Evolutionary conservation across 2,329 filamentous ascomycete genomes (phyloP), one percentile per base, ranked within the genome.

Genomic region (Fusarium piperis): DNA sequence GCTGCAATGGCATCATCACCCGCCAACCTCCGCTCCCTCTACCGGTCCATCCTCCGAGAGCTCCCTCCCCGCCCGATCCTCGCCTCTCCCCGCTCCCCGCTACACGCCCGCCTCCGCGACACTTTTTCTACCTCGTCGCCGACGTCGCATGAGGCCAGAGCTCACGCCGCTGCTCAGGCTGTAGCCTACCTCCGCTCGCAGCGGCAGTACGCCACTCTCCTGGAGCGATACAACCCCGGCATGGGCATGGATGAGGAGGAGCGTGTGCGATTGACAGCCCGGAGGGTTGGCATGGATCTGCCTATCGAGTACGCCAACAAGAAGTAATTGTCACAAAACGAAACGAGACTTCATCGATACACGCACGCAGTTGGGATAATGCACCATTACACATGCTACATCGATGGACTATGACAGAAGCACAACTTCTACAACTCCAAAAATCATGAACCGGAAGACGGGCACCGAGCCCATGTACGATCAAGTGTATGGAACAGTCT

Each of bases 191-290:
- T 96, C 20, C 89, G 90, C 75, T 92, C 95, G n/a, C 96, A 99
- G 85, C 87, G 95, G 59, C 89, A 89, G 79, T 98, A 98, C 80
- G 88, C 90, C 28, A 91, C 90, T 16, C 84, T 98, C 46, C 81
- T 98, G 38, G 95, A 98, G 83, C 88, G 95, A 75, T 98, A 99
- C 83, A 98, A 98, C 81, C 94, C 94, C 0, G 94, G 95, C 18
- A 94, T 97, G 90, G 89, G 90, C 73, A 93, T 97, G 92, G 90
- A 92, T 73, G 92, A 91, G 79, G 91, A 97, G 82, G 95, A 98
- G 84, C 87, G 93, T 67, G 91, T 98, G 44, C 85, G 94, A 64
- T 84, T 98, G 84, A 93, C 93, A 60, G 96, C 96, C 10, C 86
- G 94, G 82, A 89, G 93, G 79, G 94, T 98, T 41, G 96, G 95